phyloP scores from a whole-genome alignment of 164 flowering plant species.

The Hamamelis virginiana region DNA sequence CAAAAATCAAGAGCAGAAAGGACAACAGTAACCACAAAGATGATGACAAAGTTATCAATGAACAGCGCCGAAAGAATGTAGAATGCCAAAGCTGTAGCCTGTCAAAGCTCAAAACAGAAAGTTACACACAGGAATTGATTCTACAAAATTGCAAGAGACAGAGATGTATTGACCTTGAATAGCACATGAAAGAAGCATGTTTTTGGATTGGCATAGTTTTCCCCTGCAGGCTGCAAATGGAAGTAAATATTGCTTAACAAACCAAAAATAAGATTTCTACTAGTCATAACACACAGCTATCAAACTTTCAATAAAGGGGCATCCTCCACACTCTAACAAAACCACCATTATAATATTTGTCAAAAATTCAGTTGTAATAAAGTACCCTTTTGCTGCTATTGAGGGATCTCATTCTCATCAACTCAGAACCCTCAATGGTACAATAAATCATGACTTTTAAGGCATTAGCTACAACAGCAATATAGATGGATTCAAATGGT shows the following conservation, averaged over 20 bases:
- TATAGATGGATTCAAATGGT: no score
- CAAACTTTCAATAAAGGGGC: not conserved
- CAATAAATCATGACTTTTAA: no score
- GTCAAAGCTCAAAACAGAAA: slow-evolving; percentile 18
- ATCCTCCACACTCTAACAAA: not conserved
- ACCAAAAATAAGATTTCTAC: not conserved
- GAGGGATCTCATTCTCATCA: no score
- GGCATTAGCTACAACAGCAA: no score
- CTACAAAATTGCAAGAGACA: not conserved
- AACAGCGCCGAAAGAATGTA: slow-evolving; percentile 92
- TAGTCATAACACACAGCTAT: not conserved
- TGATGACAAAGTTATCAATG: slow-evolving; percentile 76
- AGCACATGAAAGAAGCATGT: slow-evolving; percentile 95
- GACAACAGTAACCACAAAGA: slow-evolving; percentile 90
- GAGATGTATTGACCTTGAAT: slow-evolving; percentile 62
- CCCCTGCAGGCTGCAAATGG: slow-evolving; percentile 57
- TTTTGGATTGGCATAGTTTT: slow-evolving; percentile 87
- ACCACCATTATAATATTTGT: no score
- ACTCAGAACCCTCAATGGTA: no score
- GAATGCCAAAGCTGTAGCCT: slow-evolving; percentile 88
- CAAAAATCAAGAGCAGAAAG: slow-evolving; percentile 97
- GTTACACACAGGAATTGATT: not conserved
- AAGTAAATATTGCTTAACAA: not conserved
- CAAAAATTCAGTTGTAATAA: no score
- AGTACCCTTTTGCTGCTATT: no score